Evolutionary conservation across 1,139 yeast genomes (phyloP).

Genomic region (Yamadazyma jaroonii): DNA sequence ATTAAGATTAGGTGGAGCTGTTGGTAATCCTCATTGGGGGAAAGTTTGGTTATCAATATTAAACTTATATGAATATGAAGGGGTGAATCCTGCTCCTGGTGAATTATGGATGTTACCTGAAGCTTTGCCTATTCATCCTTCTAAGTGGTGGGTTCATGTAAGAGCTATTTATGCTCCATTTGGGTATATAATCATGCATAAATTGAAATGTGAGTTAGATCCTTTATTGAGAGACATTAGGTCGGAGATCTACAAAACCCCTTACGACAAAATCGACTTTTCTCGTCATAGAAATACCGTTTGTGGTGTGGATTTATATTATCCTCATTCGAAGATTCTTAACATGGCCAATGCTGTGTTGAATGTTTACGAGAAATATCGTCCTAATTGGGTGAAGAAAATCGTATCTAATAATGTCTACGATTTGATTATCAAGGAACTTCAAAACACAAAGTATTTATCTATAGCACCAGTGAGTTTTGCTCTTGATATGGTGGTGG

Average conservation of each 20-base stretch:
- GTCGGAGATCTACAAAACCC: conserved; percentile 68
- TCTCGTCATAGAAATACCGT: conserved; percentile 72
- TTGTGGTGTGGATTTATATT: conserved; percentile 89
- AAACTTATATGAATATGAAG: conserved; percentile 88
- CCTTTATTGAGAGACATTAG: conserved; percentile 65
- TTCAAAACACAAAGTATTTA: conserved; percentile 72
- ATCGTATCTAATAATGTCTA: conserved; percentile 53
- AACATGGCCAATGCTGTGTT: conserved; percentile 61
- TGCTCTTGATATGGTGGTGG: conserved; percentile 77
- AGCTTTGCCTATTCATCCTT: conserved; percentile 81
- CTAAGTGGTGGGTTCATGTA: conserved; percentile 99
- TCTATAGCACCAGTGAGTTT: conserved; percentile 94
- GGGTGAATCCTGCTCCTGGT: conserved; percentile 98
- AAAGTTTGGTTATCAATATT: conserved; percentile 84
- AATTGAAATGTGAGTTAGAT: conserved; percentile 56
- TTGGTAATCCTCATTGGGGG: conserved; percentile 96
- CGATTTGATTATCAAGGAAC: conserved; percentile 69
- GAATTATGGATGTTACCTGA: conserved; percentile 92
- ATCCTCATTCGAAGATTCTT: conserved; percentile 77
- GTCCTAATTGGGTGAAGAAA: conserved; percentile 73
- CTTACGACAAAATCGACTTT: conserved; percentile 70
- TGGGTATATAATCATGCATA: conserved; percentile 70
- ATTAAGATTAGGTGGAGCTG: conserved; percentile 79
- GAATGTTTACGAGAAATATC: conserved; percentile 62
- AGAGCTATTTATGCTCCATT: conserved; percentile 87